Conservation (phyloP, 495 filamentous ascomycete species). For the Platismatia glauca region DNA sequence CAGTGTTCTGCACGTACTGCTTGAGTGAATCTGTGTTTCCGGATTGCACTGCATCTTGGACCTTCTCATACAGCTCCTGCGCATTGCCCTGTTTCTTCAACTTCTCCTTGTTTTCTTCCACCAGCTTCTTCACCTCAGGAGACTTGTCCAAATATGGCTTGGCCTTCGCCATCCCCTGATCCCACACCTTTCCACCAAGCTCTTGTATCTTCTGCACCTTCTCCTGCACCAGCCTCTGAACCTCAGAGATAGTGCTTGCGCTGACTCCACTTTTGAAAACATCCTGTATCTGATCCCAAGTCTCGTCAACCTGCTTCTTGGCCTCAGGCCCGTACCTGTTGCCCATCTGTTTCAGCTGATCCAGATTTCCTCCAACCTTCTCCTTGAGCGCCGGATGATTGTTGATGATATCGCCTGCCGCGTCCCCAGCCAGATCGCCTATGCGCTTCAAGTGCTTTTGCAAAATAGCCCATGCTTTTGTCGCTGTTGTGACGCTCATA, state of each 20-base stretch:
- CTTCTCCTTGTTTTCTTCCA: slow-evolving; percentile 50
- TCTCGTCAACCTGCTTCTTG: slow-evolving; percentile 58
- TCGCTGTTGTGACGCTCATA: slow-evolving; percentile 42
- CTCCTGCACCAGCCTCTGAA: slow-evolving; percentile 52
- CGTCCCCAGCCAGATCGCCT: slow-evolving; percentile 45
- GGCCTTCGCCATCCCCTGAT: slow-evolving; percentile 52
- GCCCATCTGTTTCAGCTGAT: slow-evolving; percentile 55
- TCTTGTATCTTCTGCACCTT: slow-evolving; percentile 52
- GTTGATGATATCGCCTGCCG: slow-evolving; percentile 48
- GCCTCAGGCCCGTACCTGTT: slow-evolving; percentile 58
- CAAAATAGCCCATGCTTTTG: slow-evolving; percentile 44
- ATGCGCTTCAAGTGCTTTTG: slow-evolving; percentile 43
- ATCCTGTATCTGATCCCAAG: slow-evolving; percentile 50
- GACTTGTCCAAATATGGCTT: slow-evolving; percentile 57
- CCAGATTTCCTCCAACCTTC: slow-evolving; percentile 52
- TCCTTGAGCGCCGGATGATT: slow-evolving; percentile 60
- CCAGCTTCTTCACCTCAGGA: slow-evolving; percentile 53
- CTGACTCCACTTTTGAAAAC: slow-evolving; percentile 47
- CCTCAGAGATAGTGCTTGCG: slow-evolving; percentile 40
- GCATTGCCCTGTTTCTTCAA: slow-evolving; percentile 51
- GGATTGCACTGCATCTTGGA: slow-evolving; percentile 45
- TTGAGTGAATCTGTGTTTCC: slow-evolving; percentile 48
- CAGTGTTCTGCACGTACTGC: slow-evolving; percentile 46
- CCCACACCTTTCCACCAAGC: slow-evolving; percentile 54
- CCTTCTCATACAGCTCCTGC: slow-evolving; percentile 42